These are phyloP conservation scores for Lactarius trivialis DNA, from an alignment of 768 basidiomycete species.

Conservation along the genomic window DNA sequence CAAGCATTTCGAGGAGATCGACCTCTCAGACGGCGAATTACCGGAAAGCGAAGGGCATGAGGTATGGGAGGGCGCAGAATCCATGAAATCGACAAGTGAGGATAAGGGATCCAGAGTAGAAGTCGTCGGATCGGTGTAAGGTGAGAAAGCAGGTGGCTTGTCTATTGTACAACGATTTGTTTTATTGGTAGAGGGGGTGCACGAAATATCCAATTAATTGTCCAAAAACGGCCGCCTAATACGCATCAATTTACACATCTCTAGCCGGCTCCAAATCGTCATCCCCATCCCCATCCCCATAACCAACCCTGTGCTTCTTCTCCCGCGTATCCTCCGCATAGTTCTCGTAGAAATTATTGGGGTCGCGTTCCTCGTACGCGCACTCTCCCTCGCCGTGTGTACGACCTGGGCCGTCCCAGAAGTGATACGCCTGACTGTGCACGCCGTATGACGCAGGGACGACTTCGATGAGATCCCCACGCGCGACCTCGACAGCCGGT, in stretches of 20 bases:
- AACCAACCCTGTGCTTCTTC: slow-evolving; percentile 25
- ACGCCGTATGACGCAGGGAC: slow-evolving; percentile 87
- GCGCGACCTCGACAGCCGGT: slow-evolving; percentile 93
- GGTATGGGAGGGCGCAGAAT: neutral
- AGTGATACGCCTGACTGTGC: slow-evolving; percentile 82
- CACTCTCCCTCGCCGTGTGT: slow-evolving; percentile 33
- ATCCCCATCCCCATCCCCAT: neutral
- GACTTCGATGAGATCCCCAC: slow-evolving; percentile 94
- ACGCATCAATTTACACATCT: neutral
- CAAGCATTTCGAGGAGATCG: slow-evolving; percentile 47
- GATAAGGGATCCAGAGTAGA: neutral
- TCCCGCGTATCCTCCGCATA: slow-evolving; percentile 51
- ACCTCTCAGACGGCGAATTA: slow-evolving; percentile 35
- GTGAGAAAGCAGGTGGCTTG: neutral
- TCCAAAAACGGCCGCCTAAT: neutral
- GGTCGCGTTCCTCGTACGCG: slow-evolving; percentile 40
- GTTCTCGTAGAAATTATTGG: slow-evolving; percentile 83
- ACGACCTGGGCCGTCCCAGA: slow-evolving; percentile 85
- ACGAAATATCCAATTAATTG: neutral
- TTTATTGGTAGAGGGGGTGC: neutral
- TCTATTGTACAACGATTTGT: neutral
- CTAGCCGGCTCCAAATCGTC: neutral
- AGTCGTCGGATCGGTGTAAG: neutral
- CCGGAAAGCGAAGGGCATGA: neutral
- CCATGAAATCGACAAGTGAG: neutral